Conservation (phyloP, 2,329 filamentous ascomycete genomes). For the Paramyrothecium roridum region DNA sequence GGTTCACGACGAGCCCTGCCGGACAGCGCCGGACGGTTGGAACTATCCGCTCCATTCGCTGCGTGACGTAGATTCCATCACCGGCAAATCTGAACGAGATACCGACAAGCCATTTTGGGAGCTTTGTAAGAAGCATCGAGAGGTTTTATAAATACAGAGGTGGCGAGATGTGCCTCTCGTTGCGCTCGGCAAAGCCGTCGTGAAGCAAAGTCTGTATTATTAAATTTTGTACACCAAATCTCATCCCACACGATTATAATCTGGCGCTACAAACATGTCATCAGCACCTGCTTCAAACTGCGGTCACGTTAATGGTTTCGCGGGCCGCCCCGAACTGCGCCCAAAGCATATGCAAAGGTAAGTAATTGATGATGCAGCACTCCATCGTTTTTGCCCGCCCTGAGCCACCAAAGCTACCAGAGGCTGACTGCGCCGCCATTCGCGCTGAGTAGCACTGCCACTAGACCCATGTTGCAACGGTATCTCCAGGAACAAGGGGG, state of each 20-base stretch:
- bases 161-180: no score
- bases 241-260: no score
- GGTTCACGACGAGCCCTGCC: not conserved
- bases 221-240: no score
- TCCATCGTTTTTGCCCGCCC: no score
- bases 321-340: not conserved
- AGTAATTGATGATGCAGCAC: not conserved
- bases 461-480: not conserved
- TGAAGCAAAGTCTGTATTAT: no score
- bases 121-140: no score
- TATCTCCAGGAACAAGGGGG: not conserved
- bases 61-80: no score
- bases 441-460: not conserved
- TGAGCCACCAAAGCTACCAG: not conserved
- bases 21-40: not conserved
- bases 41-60: no score
- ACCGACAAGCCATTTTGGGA: no score
- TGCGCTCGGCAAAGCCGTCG: no score
- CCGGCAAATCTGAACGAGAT: no score
- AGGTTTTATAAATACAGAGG: no score
- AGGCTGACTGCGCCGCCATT: not conserved
- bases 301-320: not conserved
- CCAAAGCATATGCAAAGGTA: not conserved
- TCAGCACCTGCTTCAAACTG: not conserved
- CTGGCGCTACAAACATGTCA: not conserved